A percentile compares a stretch with the other conserved stretches of the same genome.
Evolutionary conservation across 352 stramenopile species (phyloP).

Genomic region (Phytophthora chlamydospora): DNA sequence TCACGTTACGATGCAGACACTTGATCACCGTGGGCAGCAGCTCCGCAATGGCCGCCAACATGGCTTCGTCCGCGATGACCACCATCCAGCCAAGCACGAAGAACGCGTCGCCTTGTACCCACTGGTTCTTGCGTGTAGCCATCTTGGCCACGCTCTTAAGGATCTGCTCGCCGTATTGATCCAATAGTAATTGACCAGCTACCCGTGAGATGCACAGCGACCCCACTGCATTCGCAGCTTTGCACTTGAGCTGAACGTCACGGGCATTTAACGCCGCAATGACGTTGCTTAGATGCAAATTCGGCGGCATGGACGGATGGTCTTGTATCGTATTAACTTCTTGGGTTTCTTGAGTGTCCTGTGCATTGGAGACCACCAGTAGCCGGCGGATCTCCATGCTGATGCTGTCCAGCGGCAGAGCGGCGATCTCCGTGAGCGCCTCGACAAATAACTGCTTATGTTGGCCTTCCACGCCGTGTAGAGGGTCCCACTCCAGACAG

Average conservation of each 20-base stretch:
- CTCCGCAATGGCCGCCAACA: constrained; percentile 42
- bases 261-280: constrained; percentile 54
- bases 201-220: constrained; percentile 79
- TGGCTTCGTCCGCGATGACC: constrained; percentile 65
- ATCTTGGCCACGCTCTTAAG: constrained; percentile 55
- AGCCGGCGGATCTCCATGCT: constrained; percentile 78
- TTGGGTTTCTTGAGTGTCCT: background rate
- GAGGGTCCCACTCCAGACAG: constrained; percentile 49
- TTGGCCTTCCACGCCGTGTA: constrained; percentile 10
- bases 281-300: constrained; percentile 42
- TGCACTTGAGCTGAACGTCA: constrained; percentile 82
- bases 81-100: constrained; percentile 80
- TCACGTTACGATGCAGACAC: constrained; percentile 52
- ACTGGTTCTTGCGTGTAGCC: constrained; percentile 73
- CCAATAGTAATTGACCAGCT: constrained; percentile 66
- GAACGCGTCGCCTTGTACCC: constrained; percentile 76
- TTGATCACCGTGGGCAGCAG: constrained; percentile 54
- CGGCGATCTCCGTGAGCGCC: constrained; percentile 74
- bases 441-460: constrained; percentile 68
- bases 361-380: constrained; percentile 41
- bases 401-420: constrained; percentile 65
- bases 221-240: constrained; percentile 74
- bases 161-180: constrained; percentile 44
- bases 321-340: background rate
- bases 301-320: background rate